Evolutionary conservation across 805 yeast genomes (phyloP).

Genomic region (Saccharomycopsis capsularis): DNA sequence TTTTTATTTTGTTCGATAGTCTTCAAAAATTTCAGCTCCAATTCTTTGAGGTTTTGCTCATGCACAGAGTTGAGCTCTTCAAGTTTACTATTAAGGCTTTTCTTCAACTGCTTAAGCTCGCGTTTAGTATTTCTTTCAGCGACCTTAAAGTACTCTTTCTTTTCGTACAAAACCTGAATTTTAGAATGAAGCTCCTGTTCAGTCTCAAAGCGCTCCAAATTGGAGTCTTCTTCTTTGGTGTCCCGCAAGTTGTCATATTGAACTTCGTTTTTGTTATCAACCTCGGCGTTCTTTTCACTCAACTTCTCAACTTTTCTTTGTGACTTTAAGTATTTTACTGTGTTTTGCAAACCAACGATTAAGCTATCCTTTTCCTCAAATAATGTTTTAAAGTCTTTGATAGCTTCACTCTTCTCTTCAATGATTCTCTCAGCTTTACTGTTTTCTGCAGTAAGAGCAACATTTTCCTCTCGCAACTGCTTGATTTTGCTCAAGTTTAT

Average conservation of each 20-base stretch:
- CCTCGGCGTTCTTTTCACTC: not conserved
- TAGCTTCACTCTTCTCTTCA: not conserved
- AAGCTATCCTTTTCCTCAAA: slow-evolving; percentile 12
- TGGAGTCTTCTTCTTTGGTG: not conserved
- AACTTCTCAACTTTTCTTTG: not conserved
- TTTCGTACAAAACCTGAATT: not conserved
- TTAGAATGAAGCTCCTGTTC: not conserved
- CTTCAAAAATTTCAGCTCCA: not conserved
- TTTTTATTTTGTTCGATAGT: not conserved
- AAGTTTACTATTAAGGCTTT: not conserved
- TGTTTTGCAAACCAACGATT: slow-evolving; percentile 6
- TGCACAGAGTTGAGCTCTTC: not conserved
- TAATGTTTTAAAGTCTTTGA: not conserved
- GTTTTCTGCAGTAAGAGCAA: slow-evolving; percentile 12
- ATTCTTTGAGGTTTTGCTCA: not conserved
- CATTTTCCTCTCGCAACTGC: slow-evolving; percentile 19
- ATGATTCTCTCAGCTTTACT: not conserved
- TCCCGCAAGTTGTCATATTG: not conserved
- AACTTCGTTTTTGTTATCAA: not conserved
- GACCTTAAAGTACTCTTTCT: slow-evolving; percentile 4
- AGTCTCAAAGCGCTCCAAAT: too few relatives aligned
- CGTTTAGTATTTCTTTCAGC: slow-evolving; percentile 3
- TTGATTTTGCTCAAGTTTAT: slow-evolving; percentile 8
- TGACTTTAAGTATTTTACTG: slow-evolving; percentile 1
- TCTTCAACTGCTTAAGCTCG: not conserved